Evolutionary conservation across 2,329 filamentous ascomycete genomes (phyloP), one percentile per base, ranked within the genome.

Genomic region (Cytospora paraplurivora): DNA sequence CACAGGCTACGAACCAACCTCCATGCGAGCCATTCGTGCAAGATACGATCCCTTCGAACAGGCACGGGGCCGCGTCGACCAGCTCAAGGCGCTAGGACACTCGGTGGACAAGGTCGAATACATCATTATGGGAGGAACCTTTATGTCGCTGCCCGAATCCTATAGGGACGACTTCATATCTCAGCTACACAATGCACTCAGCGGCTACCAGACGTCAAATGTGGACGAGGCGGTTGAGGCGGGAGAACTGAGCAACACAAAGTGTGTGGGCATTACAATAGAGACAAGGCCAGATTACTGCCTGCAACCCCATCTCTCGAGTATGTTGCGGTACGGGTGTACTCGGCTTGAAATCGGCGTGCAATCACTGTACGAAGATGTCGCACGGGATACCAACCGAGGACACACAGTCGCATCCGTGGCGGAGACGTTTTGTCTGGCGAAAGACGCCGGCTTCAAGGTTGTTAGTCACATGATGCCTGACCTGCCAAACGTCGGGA

Each of bases 401-500:
- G 95, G 95, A 0, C 95, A 99, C 76, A 99, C 95, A 0, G 95
- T 99, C 32, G 92, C 93, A 7, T 87, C 96, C 1, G 95, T 99
- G 0, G 94, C 93, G 35, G 93, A 99, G 77, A 99, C 95, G 0
- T 99, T 99, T 75, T 96, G 91, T 69, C 82, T 97, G n/a, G 88
- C 95, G 67, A 99, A 99, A 77, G 96, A 99, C 75, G 93, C 96
- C 7, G 95, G 95, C 0, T 99, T 97, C 84, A 99, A 99, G 76
- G 95, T 99, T 0, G 95, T 99, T 67, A 96, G 92, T 69, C 95
- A 99, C 78, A 99, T 99, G 95, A 99, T 99, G 95, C 95, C 95
- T 1, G 95, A 99, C 74, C 79, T 99, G 55, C 95, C 95, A 4
- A 99, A 99, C 71, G 95, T 99, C 2, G 95, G 95, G 62, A 97